Conservation (phyloP, 2,329 filamentous ascomycete genomes). For the Ophiostoma fasciatum region DNA sequence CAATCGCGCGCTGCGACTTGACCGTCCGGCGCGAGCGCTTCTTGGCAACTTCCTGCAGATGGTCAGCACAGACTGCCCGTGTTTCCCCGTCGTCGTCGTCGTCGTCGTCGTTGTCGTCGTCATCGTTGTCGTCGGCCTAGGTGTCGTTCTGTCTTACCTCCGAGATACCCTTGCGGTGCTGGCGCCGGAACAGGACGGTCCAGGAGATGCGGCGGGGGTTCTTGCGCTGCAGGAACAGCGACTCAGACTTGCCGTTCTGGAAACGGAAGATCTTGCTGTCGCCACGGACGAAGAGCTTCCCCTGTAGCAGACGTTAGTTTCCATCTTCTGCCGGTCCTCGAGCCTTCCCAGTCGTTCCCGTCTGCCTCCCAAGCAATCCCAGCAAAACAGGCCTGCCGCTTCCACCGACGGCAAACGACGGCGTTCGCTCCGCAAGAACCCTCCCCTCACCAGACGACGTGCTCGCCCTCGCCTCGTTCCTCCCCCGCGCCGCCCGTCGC, state of each 20-base stretch:
- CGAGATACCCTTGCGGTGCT: slow-evolving; percentile 99
- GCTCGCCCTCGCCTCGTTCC: not conserved
- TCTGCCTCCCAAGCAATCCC: too few species aligned
- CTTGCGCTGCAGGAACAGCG: slow-evolving; percentile 99
- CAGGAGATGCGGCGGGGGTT: slow-evolving; percentile 99
- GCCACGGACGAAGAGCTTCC: slow-evolving; percentile 98
- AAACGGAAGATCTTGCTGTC: slow-evolving; percentile 99
- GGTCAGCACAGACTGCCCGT: too few species aligned
- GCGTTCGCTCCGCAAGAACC: too few species aligned
- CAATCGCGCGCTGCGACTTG: slow-evolving; percentile 97
- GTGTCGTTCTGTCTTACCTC: slow-evolving; percentile 58
- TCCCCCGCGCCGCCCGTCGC: slow-evolving; percentile 6
- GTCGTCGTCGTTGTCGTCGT: too few species aligned
- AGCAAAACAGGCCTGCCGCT: too few species aligned
- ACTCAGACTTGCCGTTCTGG: slow-evolving; percentile 99
- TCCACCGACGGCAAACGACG: too few species aligned
- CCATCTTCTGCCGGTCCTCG: not conserved
- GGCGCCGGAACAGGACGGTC: slow-evolving; percentile 95
- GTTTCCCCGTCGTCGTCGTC: too few species aligned
- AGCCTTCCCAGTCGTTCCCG: too few species aligned
- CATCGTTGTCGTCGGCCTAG: too few species aligned
- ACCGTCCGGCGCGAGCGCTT: slow-evolving; percentile 96
- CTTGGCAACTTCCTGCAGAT: slow-evolving; percentile 90
- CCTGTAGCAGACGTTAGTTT: slow-evolving; percentile 40
- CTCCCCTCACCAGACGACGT: too few species aligned